These are phyloP conservation scores for Paragyromitra xinjiangensis DNA, from an alignment of 495 filamentous ascomycete genomes.

Conservation along the genomic window DNA sequence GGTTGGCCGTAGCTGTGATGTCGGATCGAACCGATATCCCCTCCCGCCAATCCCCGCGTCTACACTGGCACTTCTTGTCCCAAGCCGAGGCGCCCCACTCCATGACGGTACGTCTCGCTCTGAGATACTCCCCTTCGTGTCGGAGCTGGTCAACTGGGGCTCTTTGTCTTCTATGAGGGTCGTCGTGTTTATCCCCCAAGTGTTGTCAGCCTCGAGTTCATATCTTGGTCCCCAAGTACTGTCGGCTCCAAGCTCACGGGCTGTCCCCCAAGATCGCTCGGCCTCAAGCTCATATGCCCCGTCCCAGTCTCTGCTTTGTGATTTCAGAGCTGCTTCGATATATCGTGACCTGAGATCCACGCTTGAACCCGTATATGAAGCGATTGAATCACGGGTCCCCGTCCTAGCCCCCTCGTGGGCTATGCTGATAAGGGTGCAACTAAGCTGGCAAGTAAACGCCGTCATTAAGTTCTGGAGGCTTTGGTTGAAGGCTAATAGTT, in stretches of 20 bases:
- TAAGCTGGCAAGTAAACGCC: slow-evolving; percentile 5
- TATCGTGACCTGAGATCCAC: background rate
- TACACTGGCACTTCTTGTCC: background rate
- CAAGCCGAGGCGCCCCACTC: background rate
- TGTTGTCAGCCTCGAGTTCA: background rate
- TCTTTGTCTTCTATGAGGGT: background rate
- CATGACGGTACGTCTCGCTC: background rate
- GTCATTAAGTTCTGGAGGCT: slow-evolving; percentile 7
- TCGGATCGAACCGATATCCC: background rate
- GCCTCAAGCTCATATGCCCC: background rate
- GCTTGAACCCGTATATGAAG: background rate
- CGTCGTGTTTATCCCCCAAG: background rate
- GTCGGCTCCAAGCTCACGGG: background rate
- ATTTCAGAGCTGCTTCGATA: background rate
- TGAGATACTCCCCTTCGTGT: background rate
- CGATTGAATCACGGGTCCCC: background rate
- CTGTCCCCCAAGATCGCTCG: background rate
- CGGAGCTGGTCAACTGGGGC: background rate
- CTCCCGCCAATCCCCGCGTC: background rate
- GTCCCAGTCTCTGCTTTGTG: background rate
- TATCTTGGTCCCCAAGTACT: background rate
- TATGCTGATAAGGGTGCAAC: background rate
- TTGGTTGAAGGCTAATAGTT: slow-evolving; percentile 8
- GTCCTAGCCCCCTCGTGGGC: background rate
- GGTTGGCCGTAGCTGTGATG: background rate